Evolutionary conservation across 495 filamentous ascomycete species (phyloP).

Genomic region (Margaritispora aquatica): DNA sequence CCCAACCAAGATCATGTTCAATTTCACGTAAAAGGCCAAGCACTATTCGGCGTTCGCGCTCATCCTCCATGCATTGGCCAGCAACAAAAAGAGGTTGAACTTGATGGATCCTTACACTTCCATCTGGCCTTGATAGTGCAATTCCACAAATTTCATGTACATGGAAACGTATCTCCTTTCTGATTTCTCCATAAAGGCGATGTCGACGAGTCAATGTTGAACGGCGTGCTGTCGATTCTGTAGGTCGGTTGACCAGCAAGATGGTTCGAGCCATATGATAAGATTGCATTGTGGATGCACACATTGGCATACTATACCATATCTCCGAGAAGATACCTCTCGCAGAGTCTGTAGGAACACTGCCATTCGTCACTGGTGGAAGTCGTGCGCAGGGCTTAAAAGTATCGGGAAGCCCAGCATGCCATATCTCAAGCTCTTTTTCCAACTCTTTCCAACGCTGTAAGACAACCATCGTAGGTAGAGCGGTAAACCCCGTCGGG

Average conservation of each 20-base stretch:
- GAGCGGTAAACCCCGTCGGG: slow-evolving; percentile 36
- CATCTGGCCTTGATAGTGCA: slow-evolving; percentile 46
- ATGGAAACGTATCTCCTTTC: slow-evolving; percentile 47
- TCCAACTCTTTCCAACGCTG: slow-evolving; percentile 51
- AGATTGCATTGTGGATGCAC: slow-evolving; percentile 56
- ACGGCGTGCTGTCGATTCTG: slow-evolving; percentile 44
- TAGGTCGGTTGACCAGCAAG: slow-evolving; percentile 55
- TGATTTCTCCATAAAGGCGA: slow-evolving; percentile 47
- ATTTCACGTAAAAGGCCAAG: slow-evolving; percentile 49
- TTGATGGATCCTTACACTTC: slow-evolving; percentile 50
- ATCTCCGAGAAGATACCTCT: slow-evolving; percentile 46
- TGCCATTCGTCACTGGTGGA: slow-evolving; percentile 25
- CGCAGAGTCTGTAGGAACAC: slow-evolving; percentile 14
- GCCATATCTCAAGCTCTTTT: slow-evolving; percentile 53
- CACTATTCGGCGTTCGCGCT: slow-evolving; percentile 42
- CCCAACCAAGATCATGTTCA: slow-evolving; percentile 56
- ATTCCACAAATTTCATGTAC: slow-evolving; percentile 54
- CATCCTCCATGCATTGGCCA: slow-evolving; percentile 49
- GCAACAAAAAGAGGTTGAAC: slow-evolving; percentile 58
- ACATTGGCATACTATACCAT: slow-evolving; percentile 59
- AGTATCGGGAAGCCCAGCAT: slow-evolving; percentile 48
- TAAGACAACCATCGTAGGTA: slow-evolving; percentile 46
- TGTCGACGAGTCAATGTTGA: slow-evolving; percentile 45
- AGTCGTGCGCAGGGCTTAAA: slow-evolving; percentile 47
- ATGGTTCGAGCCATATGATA: slow-evolving; percentile 62